phyloP scores from a whole-genome alignment of 1,284 basidiomycete species.

The Apiotrichum akiyoshidainum region DNA sequence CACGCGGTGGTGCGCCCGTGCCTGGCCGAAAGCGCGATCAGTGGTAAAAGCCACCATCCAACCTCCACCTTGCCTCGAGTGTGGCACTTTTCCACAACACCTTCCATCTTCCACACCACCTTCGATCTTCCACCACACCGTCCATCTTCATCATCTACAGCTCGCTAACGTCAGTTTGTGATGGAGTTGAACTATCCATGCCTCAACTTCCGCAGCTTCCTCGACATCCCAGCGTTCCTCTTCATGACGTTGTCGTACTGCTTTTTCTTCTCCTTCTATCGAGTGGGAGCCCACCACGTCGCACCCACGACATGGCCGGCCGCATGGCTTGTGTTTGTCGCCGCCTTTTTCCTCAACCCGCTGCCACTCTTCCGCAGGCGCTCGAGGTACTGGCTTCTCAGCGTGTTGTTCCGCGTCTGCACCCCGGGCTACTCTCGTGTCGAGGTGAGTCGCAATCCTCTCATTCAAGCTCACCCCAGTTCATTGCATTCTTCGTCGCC shows the following conservation, averaged over 20 bases:
- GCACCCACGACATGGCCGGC: conserved; percentile 71
- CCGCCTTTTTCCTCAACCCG: conserved; percentile 69
- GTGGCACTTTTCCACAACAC: no score
- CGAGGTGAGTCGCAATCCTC: conserved; percentile 57
- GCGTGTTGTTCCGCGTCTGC: conserved; percentile 61
- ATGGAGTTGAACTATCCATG: conserved; percentile 81
- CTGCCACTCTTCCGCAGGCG: conserved; percentile 63
- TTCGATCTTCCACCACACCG: no score
- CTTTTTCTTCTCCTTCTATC: conserved; percentile 79
- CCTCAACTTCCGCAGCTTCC: conserved; percentile 76
- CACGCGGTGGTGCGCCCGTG: no score
- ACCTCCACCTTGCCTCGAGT: no score
- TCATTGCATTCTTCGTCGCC: conserved; percentile 53
- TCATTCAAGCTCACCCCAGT: conserved; percentile 14
- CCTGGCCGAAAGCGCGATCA: no score
- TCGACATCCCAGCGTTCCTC: conserved; percentile 78
- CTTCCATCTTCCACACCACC: no score
- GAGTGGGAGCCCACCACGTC: conserved; percentile 57
- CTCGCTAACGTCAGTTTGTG: conserved; percentile 77
- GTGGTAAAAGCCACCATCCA: no score
- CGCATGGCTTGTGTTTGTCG: conserved; percentile 70
- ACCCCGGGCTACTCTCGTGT: conserved; percentile 69
- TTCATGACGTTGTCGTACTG: conserved; percentile 72
- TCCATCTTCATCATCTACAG: no score
- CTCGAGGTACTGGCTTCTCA: conserved; percentile 76